A percentile compares a stretch with the other conserved stretches of the same genome.
Evolutionary conservation across 768 basidiomycete species (phyloP).

Genomic region (Steccherinum ochraceum): DNA sequence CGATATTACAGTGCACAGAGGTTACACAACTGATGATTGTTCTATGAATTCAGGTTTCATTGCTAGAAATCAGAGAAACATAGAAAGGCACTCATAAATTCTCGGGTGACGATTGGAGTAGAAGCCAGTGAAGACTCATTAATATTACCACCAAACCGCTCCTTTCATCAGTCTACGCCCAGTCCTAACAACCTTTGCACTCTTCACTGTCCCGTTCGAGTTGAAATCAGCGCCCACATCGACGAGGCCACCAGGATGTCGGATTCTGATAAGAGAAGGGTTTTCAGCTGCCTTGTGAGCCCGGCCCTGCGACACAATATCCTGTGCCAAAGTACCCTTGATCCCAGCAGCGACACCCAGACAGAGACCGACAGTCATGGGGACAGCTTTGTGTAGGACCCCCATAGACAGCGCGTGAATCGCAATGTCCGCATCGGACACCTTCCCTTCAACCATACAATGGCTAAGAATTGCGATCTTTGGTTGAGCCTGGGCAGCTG

Average conservation of each 20-base stretch:
- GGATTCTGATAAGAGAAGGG: conserved; percentile 42
- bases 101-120: no score
- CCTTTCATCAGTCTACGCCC: conserved; percentile 71
- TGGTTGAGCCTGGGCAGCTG: conserved; percentile 57
- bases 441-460: conserved; percentile 19
- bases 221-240: conserved; percentile 57
- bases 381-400: conserved; percentile 61
- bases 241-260: conserved; percentile 62
- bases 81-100: no score
- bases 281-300: conserved; percentile 11
- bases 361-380: conserved; percentile 68
- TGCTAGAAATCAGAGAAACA: no score
- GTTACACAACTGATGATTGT: no score
- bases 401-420: conserved; percentile 68
- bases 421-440: conserved; percentile 37
- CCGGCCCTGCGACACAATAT: conserved; percentile 31
- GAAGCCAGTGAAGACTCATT: no score
- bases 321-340: conserved; percentile 48
- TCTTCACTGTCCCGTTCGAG: conserved; percentile 39
- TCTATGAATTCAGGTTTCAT: no score
- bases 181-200: conserved; percentile 61
- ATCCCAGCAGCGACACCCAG: conserved; percentile 58
- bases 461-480: conserved; percentile 56
- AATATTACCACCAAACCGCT: conserved; percentile 51
- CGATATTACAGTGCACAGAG: no score